Evolutionary conservation across 2,329 filamentous ascomycete genomes (phyloP).

Genomic region (Aphanocladium album): DNA sequence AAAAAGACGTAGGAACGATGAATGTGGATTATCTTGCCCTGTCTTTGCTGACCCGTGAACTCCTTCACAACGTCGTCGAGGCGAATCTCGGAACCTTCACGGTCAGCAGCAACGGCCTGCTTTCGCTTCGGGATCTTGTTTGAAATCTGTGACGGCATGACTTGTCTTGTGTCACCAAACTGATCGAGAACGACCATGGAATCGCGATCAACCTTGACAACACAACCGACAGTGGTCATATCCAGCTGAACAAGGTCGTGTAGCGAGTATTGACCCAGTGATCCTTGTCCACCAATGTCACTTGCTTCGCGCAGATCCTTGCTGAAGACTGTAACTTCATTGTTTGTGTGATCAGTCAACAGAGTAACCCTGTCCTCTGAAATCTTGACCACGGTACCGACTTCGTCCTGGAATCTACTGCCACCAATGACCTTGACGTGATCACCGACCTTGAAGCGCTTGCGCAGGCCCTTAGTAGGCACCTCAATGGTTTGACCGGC

Average conservation of each 20-base stretch:
- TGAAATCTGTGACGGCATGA: conserved; percentile 86
- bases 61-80: conserved; percentile 91
- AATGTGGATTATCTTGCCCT: conserved; percentile 88
- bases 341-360: conserved; percentile 85
- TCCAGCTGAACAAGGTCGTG: conserved; percentile 94
- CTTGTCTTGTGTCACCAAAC: conserved; percentile 72
- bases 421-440: conserved; percentile 98
- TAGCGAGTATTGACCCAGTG: conserved; percentile 82
- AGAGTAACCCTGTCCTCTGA: conserved; percentile 88
- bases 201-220: conserved; percentile 93
- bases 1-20: conserved; percentile 90
- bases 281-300: conserved; percentile 81
- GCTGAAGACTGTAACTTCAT: conserved; percentile 95
- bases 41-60: conserved; percentile 74
- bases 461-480: conserved; percentile 84
- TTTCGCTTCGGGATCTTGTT: conserved; percentile 81
- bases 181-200: conserved; percentile 87
- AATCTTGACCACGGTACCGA: conserved; percentile 95
- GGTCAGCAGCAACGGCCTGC: conserved; percentile 83
- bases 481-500: conserved; percentile 84
- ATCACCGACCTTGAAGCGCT: conserved; percentile 88
- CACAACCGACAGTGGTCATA: conserved; percentile 82
- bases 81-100: conserved; percentile 88
- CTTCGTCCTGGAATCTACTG: conserved; percentile 88
- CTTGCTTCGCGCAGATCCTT: conserved; percentile 92